Conservation (phyloP, 2,329 filamentous ascomycete species). For the Sporothrix inflata region DNA sequence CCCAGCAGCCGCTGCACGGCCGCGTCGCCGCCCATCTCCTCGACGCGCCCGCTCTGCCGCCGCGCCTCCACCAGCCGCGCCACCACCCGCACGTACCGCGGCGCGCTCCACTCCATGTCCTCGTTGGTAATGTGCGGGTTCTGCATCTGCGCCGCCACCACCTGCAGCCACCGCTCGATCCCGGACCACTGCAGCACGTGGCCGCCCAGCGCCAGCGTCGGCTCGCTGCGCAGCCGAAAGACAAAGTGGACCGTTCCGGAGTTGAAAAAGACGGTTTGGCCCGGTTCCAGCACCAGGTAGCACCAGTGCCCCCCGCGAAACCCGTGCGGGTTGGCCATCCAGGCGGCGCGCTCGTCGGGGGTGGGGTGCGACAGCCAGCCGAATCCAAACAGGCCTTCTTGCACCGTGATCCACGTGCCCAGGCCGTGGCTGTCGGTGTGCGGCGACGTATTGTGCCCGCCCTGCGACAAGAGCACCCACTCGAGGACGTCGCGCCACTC, state of each 20-base stretch:
- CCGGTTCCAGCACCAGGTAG: constrained; percentile 41
- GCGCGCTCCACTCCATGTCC: constrained; percentile 38
- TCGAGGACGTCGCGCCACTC: constrained; percentile 42
- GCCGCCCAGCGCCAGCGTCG: constrained; percentile 42
- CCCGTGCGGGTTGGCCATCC: constrained; percentile 37
- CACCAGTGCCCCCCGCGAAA: constrained; percentile 40
- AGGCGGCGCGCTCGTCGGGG: constrained; percentile 36
- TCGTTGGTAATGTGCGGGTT: constrained; percentile 41
- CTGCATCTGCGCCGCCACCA: constrained; percentile 39
- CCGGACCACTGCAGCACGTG: constrained; percentile 43
- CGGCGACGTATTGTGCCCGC: constrained; percentile 42
- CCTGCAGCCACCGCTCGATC: constrained; percentile 39
- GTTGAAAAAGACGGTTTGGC: constrained; percentile 43
- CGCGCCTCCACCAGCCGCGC: constrained; percentile 33
- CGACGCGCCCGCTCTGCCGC: constrained; percentile 30
- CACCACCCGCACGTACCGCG: constrained; percentile 35
- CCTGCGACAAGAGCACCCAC: constrained; percentile 42
- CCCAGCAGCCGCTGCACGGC: constrained; percentile 32
- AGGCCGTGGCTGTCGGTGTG: constrained; percentile 44
- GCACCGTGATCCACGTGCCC: constrained; percentile 43
- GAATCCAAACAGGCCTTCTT: constrained; percentile 41
- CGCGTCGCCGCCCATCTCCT: constrained; percentile 33
- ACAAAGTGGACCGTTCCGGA: constrained; percentile 44
- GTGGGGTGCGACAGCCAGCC: constrained; percentile 41
- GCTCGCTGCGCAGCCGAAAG: constrained; percentile 37